Conservation (phyloP, 1,139 yeast species). For the Saccharomyces hybrid region DNA sequence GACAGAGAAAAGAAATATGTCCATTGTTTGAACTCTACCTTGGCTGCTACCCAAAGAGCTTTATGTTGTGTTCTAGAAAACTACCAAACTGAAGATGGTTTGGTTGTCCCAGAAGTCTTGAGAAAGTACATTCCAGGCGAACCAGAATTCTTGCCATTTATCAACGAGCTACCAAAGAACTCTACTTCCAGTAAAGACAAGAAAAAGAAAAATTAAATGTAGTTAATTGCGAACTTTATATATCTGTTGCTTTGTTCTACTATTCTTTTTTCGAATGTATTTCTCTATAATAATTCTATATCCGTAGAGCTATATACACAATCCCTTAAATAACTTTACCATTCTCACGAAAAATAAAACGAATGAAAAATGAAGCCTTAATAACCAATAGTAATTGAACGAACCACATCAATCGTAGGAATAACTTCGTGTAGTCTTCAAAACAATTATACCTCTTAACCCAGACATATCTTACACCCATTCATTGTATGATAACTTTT, state of each 20-base stretch:
- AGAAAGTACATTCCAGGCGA: conserved; percentile 96
- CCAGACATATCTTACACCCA: not conserved
- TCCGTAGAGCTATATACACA: not conserved
- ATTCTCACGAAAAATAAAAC: not conserved
- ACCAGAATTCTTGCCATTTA: conserved; percentile 90
- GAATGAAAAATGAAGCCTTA: not conserved
- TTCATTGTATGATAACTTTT: not conserved
- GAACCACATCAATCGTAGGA: not conserved
- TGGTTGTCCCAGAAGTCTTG: conserved; percentile 87
- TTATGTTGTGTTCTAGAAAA: conserved; percentile 94
- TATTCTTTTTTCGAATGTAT: not conserved
- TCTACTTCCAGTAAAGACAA: conserved; percentile 74
- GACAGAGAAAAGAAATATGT: conserved; percentile 97
- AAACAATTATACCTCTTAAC: not conserved
- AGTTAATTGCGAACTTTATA: not conserved
- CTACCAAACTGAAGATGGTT: conserved; percentile 94
- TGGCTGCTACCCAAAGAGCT: conserved; percentile 97
- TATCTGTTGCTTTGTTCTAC: not conserved
- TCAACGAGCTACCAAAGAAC: conserved; percentile 89
- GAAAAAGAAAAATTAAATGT: not conserved
- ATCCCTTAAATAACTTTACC: not conserved
- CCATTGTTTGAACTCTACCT: conserved; percentile 94
- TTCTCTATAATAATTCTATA: not conserved
- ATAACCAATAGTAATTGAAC: not conserved
- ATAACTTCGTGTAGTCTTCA: not conserved